These are phyloP conservation scores for Shiraia sp. DNA, from an alignment of 2,329 filamentous ascomycete genomes.

Conservation along the genomic window DNA sequence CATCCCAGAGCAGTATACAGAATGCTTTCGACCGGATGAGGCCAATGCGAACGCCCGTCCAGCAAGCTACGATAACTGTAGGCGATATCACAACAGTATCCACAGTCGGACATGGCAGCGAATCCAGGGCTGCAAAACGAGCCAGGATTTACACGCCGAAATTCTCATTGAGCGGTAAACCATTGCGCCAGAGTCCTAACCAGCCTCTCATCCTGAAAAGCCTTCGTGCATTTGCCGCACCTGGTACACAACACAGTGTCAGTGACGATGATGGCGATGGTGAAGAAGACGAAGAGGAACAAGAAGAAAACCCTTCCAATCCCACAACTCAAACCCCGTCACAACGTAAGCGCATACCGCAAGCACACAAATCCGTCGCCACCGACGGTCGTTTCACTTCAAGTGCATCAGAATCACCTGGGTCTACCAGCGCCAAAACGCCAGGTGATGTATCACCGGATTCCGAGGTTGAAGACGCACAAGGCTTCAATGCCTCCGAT, in stretches of 20 bases:
- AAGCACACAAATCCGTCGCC: slow-evolving; percentile 15
- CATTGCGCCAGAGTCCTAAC: slow-evolving; percentile 32
- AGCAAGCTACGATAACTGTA: slow-evolving; percentile 75
- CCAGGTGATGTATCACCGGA: slow-evolving; percentile 1
- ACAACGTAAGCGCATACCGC: slow-evolving; percentile 10
- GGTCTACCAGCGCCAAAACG: slow-evolving; percentile 3
- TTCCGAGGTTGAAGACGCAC: background rate
- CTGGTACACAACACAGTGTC: slow-evolving; percentile 50
- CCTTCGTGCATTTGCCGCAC: slow-evolving; percentile 59
- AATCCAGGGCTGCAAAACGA: slow-evolving; percentile 52
- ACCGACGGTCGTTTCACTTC: slow-evolving; percentile 22
- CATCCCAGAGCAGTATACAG: slow-evolving; percentile 51
- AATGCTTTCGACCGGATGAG: slow-evolving; percentile 69
- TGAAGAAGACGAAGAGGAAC: slow-evolving; percentile 22
- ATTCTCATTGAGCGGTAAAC: slow-evolving; percentile 33
- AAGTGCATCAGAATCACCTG: slow-evolving; percentile 9
- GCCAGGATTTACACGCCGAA: slow-evolving; percentile 49
- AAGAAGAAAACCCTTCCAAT: slow-evolving; percentile 20
- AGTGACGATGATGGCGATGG: slow-evolving; percentile 31
- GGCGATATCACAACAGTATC: slow-evolving; percentile 69
- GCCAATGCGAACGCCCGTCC: slow-evolving; percentile 62
- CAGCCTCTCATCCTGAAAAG: slow-evolving; percentile 48
- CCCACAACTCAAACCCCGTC: slow-evolving; percentile 18
- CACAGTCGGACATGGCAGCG: slow-evolving; percentile 59
- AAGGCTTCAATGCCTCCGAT: slow-evolving; percentile 35